Conservation (phyloP, 345 rosid genomes). For the Combretum micranthum region DNA sequence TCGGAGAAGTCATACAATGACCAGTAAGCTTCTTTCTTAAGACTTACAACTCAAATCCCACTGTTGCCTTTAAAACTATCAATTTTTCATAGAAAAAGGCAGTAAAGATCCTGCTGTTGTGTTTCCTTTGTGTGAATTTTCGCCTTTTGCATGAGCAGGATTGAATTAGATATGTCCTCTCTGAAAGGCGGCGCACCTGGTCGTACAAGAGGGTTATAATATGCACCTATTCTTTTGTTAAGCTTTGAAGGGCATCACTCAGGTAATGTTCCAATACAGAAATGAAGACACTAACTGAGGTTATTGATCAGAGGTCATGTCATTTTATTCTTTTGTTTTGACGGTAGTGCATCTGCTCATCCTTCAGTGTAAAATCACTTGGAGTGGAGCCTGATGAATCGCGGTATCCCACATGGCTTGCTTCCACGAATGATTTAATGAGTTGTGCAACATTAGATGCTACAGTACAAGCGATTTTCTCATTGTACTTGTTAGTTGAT, state of each 20-base stretch:
- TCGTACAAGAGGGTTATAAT: slow-evolving; percentile 72
- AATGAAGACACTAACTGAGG: no score
- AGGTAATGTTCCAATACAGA: no score
- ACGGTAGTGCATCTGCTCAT: no score
- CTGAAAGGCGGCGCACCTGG: slow-evolving; percentile 87
- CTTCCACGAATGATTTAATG: no score
- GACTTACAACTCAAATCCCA: neutral
- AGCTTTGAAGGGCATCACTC: slow-evolving; percentile 30
- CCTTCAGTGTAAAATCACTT: no score
- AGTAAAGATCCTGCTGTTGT: neutral
- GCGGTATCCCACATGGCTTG: no score
- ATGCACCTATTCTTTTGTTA: slow-evolving; percentile 38
- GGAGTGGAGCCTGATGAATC: no score
- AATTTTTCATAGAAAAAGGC: neutral
- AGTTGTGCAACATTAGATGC: no score
- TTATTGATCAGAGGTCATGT: no score
- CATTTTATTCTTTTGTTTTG: no score
- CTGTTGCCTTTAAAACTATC: neutral
- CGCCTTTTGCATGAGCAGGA: slow-evolving; percentile 28
- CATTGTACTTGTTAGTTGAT: no score
- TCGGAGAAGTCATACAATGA: slow-evolving; percentile 35
- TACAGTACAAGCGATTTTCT: no score
- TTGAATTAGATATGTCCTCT: slow-evolving; percentile 62
- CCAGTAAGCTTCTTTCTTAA: slow-evolving; percentile 30
- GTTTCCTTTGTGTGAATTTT: neutral